These are phyloP conservation scores for Austroboletus niveus DNA, from an alignment of 1,284 basidiomycete genomes.

Conservation along the genomic window DNA sequence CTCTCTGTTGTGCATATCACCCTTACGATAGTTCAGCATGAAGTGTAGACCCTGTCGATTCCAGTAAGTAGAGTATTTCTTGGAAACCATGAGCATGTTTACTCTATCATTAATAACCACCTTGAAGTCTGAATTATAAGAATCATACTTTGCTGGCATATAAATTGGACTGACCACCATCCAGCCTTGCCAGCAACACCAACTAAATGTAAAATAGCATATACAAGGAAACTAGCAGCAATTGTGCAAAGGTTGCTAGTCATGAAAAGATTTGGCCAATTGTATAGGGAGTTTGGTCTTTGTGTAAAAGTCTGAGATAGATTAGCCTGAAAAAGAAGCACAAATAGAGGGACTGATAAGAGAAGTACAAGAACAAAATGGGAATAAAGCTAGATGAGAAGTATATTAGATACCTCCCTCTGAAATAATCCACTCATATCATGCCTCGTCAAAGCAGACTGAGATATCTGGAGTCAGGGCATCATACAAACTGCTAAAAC, in stretches of 20 bases:
- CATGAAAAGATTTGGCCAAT: conserved; percentile 67
- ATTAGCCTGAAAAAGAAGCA: background rate
- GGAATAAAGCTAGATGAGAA: conserved; percentile 24
- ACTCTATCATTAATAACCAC: conserved; percentile 23
- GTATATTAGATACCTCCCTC: background rate
- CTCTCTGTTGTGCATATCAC: conserved; percentile 78
- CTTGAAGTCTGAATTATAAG: background rate
- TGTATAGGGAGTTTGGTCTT: conserved; percentile 65
- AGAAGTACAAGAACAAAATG: conserved; percentile 17
- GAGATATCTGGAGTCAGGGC: conserved; percentile 14
- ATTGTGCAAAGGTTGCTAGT: conserved; percentile 48
- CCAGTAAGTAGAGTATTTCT: background rate
- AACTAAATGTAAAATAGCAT: conserved; percentile 59
- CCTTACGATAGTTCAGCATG: conserved; percentile 25
- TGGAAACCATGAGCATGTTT: conserved; percentile 10
- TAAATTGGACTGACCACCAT: conserved; percentile 44
- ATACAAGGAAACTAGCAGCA: conserved; percentile 57
- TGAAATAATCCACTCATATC: background rate
- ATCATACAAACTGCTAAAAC: background rate
- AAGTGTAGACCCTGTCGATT: conserved; percentile 28
- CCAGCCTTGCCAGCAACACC: conserved; percentile 54
- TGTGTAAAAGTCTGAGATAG: conserved; percentile 48
- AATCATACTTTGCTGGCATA: background rate
- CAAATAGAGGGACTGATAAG: conserved; percentile 38
- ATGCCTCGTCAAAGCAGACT: conserved; percentile 60